Conservation (phyloP, 352 stramenopile genomes). For the Phytophthora constricta region DNA sequence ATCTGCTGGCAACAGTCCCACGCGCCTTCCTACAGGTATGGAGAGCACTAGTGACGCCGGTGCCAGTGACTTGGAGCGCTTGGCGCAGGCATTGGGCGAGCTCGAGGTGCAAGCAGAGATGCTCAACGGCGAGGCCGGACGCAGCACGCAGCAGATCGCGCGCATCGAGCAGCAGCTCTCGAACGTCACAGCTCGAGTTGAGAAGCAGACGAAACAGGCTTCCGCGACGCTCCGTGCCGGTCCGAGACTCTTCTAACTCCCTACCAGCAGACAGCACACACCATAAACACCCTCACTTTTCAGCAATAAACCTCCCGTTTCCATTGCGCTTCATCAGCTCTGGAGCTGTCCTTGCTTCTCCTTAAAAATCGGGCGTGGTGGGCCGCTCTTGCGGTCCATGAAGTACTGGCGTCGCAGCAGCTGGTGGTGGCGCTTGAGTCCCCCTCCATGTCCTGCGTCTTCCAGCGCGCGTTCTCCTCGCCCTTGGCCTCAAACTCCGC, state of each 20-base stretch:
- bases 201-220: conserved; percentile 75
- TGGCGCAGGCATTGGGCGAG: conserved; percentile 66
- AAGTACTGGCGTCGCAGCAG: conserved; percentile 87
- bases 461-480: conserved; percentile 71
- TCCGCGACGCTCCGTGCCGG: conserved; percentile 46
- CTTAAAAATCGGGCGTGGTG: conserved; percentile 53
- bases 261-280: conserved; percentile 7
- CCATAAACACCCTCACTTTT: not conserved
- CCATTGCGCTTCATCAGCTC: conserved; percentile 7
- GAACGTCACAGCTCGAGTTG: conserved; percentile 68
- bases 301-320: not conserved
- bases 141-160: conserved; percentile 77
- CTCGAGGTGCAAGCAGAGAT: conserved; percentile 75
- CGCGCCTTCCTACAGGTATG: conserved; percentile 23
- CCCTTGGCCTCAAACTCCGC: conserved; percentile 46
- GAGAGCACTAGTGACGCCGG: conserved; percentile 20
- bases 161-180: conserved; percentile 74
- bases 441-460: conserved; percentile 75
- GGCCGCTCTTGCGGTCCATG: conserved; percentile 75
- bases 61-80: conserved; percentile 65
- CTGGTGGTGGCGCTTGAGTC: conserved; percentile 77
- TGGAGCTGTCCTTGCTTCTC: not conserved
- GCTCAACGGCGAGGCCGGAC: conserved; percentile 69
- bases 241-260: conserved; percentile 47
- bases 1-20: conserved; percentile 15